Conservation (phyloP, 305 asterid genomes). For the Fraxinus albicans region DNA sequence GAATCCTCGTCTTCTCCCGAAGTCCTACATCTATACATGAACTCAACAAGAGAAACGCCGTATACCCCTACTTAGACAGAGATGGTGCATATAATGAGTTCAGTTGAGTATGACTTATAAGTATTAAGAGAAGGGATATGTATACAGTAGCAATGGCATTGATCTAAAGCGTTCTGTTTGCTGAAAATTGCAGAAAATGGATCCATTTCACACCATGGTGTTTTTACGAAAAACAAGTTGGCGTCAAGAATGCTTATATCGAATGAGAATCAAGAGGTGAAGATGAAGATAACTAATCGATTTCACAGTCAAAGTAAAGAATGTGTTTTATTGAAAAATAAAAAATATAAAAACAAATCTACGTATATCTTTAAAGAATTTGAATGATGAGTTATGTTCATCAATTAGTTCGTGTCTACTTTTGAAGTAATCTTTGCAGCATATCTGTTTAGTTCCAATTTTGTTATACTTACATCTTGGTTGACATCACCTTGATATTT, state of each 20-base stretch:
- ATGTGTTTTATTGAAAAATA: neutral
- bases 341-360: neutral
- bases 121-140: constrained; percentile 11
- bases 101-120: constrained; percentile 17
- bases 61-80: too few relatives aligned
- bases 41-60: constrained; percentile 10
- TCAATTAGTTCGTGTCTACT: neutral
- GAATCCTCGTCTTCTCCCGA: constrained; percentile 35
- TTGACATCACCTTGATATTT: too few relatives aligned
- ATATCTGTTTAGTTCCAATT: neutral
- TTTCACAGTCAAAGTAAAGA: neutral
- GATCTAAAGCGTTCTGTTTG: neutral
- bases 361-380: neutral
- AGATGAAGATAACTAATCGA: constrained; percentile 24
- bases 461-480: too few relatives aligned
- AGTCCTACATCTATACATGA: constrained; percentile 31
- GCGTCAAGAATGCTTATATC: constrained; percentile 19
- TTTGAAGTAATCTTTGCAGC: neutral
- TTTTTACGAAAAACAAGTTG: constrained; percentile 11
- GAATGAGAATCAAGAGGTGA: constrained; percentile 31
- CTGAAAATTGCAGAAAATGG: constrained; percentile 3
- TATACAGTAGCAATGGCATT: neutral
- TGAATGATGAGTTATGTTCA: neutral
- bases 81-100: constrained; percentile 14
- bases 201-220: constrained; percentile 4